Base-by-base conservation (phyloP, 306 rosid genomes). In the Datisca glomerata region DNA sequence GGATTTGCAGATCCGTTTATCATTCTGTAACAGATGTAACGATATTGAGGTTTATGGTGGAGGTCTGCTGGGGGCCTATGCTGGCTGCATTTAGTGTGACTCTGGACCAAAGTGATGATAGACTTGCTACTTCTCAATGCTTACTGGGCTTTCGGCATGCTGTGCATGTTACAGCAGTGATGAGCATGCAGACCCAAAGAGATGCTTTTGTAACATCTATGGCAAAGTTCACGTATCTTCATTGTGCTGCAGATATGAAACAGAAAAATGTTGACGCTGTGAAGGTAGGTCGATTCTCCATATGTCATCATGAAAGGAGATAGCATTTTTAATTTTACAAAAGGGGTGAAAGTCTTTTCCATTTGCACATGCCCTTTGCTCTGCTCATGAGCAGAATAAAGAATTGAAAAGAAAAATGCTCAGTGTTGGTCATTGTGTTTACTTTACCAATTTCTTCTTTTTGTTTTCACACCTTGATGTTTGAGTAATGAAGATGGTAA, bases 1-100 rank as follows among this genome's bases (percentile, higher is more conserved):
- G 32, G 41, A 60, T 34, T 54, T 65, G 75, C 92, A 91, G 98
- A 71, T 78, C 95, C 48, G 72, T 73, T 18, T 91, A 84, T 74
- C 93, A 83, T 64, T 72, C 79, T 53, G 89, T 89, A 57, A 77
- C 93, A 14, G 95, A 89, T 60, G 94, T 78, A 41, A 76, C 94
- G 27, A 91, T 91, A 69, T 71, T 91, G 71, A 91, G 98, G 70
- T 91, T 91, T 67, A 91, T 91, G 96, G 86, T 78, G 37, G 98
- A 91, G 73, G 98, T 75, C 29, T 91, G 94, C 73, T 91, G 98
- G 98, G 96, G 96, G 52, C 98, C 98, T 45, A 80, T 91, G 81
- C 70, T 91, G 73, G 98, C 98, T 40, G 96, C 98, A 22, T 75
- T 84, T 56, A 91, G 98, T 69, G 96, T 91, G 68, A 91, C 94